Conservation (phyloP, 495 filamentous ascomycete genomes). For the Aspergillus funiculosus region DNA sequence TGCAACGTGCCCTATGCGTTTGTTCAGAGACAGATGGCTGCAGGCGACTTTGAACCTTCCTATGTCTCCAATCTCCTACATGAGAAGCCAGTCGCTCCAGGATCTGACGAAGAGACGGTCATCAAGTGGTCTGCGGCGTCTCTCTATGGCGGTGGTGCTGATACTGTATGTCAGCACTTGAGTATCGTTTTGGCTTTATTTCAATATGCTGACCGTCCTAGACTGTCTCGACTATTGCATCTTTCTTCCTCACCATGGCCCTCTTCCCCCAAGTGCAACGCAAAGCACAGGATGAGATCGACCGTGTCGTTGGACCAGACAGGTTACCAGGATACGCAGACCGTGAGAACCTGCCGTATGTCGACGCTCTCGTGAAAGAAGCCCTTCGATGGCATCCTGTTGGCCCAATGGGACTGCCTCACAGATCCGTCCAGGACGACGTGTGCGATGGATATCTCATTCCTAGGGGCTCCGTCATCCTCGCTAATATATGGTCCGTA, state of each 20-base stretch:
- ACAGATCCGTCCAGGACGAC: slow-evolving; percentile 50
- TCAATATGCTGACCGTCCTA: background rate
- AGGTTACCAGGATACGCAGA: slow-evolving; percentile 25
- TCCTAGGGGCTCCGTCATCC: slow-evolving; percentile 42
- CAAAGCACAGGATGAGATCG: slow-evolving; percentile 55
- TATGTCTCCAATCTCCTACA: slow-evolving; percentile 35
- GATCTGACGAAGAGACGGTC: slow-evolving; percentile 24
- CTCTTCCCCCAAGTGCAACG: slow-evolving; percentile 45
- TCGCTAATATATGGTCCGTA: slow-evolving; percentile 45
- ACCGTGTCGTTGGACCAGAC: slow-evolving; percentile 40
- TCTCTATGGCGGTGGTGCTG: slow-evolving; percentile 53
- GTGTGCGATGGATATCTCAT: slow-evolving; percentile 46
- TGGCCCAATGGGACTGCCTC: slow-evolving; percentile 46
- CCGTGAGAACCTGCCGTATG: slow-evolving; percentile 34
- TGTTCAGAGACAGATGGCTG: slow-evolving; percentile 40
- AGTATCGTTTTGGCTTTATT: background rate
- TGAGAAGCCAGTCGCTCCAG: slow-evolving; percentile 14
- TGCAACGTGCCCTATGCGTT: slow-evolving; percentile 37
- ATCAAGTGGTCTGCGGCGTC: slow-evolving; percentile 47
- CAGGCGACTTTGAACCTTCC: slow-evolving; percentile 26
- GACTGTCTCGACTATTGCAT: slow-evolving; percentile 26
- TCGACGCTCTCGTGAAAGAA: slow-evolving; percentile 40
- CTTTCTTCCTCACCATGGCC: slow-evolving; percentile 45
- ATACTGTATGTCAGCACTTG: slow-evolving; percentile 31
- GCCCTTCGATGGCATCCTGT: slow-evolving; percentile 42